These are phyloP conservation scores for Rhodotorula sp. DNA, from an alignment of 1,284 basidiomycete genomes.

Conservation along the genomic window DNA sequence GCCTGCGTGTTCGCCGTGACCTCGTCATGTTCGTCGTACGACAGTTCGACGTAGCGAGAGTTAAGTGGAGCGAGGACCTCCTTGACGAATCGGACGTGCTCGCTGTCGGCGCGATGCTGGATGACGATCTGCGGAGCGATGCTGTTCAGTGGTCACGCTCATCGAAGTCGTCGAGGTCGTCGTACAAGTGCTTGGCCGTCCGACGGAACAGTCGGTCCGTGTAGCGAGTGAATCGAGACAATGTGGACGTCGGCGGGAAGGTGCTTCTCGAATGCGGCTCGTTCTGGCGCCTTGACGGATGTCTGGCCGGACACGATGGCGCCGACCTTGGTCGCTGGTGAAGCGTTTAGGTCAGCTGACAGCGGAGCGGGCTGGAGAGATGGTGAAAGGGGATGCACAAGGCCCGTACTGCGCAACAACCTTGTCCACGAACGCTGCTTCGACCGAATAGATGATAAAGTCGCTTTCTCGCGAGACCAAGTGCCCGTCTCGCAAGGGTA, in stretches of 20 bases:
- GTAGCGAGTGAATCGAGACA: conserved; percentile 89
- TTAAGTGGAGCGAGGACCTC: conserved; percentile 76
- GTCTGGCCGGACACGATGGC: conserved; percentile 95
- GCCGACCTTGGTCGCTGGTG: conserved; percentile 80
- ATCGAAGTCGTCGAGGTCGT: conserved; percentile 16
- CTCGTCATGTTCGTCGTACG: conserved; percentile 91
- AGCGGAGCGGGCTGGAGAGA: not conserved
- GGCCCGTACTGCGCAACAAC: conserved; percentile 89
- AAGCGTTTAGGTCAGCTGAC: not conserved
- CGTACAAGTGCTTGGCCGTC: conserved; percentile 86
- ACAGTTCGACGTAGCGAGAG: conserved; percentile 85
- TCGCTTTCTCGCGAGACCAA: conserved; percentile 79
- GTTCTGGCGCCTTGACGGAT: conserved; percentile 93
- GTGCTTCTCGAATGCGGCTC: conserved; percentile 81
- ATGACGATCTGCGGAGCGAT: conserved; percentile 73
- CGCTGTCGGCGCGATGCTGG: conserved; percentile 75
- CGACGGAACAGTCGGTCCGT: conserved; percentile 87
- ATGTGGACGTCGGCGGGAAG: conserved; percentile 84
- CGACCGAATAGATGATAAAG: conserved; percentile 89
- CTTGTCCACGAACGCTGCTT: conserved; percentile 80
- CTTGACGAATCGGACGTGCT: conserved; percentile 75
- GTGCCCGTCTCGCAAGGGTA: conserved; percentile 73
- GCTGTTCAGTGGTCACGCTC: not conserved
- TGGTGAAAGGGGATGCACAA: conserved; percentile 60
- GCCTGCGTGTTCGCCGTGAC: conserved; percentile 98